Evolutionary conservation across 257 asterid genomes (phyloP), one percentile per base, ranked within the genome.

Genomic region (Orobanche coerulescens): DNA sequence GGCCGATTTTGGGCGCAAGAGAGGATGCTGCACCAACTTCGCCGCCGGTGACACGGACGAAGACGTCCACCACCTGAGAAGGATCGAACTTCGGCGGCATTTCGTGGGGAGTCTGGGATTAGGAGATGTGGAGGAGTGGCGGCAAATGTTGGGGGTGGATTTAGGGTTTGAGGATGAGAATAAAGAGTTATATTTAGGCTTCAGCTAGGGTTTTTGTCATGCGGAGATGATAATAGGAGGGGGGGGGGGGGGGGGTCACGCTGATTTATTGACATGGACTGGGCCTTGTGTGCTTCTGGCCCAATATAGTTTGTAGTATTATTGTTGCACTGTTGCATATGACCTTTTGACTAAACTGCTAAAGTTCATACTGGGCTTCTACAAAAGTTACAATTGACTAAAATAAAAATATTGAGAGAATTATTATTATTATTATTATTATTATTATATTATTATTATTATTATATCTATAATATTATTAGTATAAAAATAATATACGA

Each of bases 81-180:
- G 92, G 88, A 51, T 84, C 92, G 69, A 84, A 84, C 78, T 84
- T 84, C 19, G 92, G 92, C 75, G 92, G 92, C 92, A 84, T 84
- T 72, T 66, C 65, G 67, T 34, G 8, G 66, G 7, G 19, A 14
- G 22, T 9, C 4, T 12, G 3, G 14, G 67, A 5, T 2, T 40
- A 6, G 1, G 36, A 9, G 6, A 4, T 8, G 28, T 4, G 54
- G 58, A 14, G 66, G 31, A 9, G 34, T 46, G 39, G 61, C 51
- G 61, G 72, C 59, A 34, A 28, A 2, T 40, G 57, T n/a, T 14
- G 8, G 50, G 11, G 5, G 18, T 12, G 50, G 15, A 25, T 42
- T 47, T 22, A 11, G 71, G 67, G 64, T 40, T 62, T 56, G 58
- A 58, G 30, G 9, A 48, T 40, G 42, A 15, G 54, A 14, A 46